phyloP scores from a whole-genome alignment of 2,329 filamentous ascomycete genomes.

The Gliomastix tumulicola region DNA sequence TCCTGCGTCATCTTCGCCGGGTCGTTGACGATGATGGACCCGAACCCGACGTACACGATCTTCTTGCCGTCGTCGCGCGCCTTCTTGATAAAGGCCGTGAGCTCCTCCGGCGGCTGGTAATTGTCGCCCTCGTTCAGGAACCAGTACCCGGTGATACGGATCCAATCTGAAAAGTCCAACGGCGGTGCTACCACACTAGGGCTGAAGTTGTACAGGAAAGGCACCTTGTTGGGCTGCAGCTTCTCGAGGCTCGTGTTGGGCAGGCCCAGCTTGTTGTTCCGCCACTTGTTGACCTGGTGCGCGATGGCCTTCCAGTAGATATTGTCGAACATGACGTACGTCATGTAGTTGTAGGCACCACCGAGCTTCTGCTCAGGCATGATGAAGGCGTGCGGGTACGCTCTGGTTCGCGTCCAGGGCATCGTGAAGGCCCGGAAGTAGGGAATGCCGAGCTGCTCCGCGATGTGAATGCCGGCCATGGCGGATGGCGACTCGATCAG shows the following conservation, averaged over 20 bases:
- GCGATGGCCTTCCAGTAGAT: constrained; percentile 95
- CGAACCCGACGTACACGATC: constrained; percentile 94
- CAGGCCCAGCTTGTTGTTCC: constrained; percentile 70
- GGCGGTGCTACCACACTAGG: constrained; percentile 90
- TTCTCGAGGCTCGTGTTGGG: constrained; percentile 79
- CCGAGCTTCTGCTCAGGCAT: constrained; percentile 92
- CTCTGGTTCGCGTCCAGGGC: constrained; percentile 94
- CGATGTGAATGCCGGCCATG: constrained; percentile 97
- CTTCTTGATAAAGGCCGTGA: constrained; percentile 75
- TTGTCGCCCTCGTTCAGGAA: constrained; percentile 71
- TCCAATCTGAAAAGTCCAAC: constrained; percentile 95
- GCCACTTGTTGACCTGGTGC: constrained; percentile 87
- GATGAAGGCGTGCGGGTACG: constrained; percentile 94
- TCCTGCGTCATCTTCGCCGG: constrained; percentile 82
- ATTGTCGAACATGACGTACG: constrained; percentile 93
- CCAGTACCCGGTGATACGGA: constrained; percentile 96
- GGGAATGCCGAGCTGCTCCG: constrained; percentile 83
- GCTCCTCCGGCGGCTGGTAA: constrained; percentile 69
- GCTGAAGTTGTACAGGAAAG: constrained; percentile 96
- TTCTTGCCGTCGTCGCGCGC: constrained; percentile 80
- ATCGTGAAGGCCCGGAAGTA: constrained; percentile 98
- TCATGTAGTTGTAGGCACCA: constrained; percentile 89
- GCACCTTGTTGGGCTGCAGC: constrained; percentile 95
- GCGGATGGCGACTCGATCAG: constrained; percentile 93
- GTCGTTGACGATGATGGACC: constrained; percentile 89